These are phyloP conservation scores for Peronospora belbahrii DNA, from an alignment of 352 stramenopile genomes.

Conservation along the genomic window DNA sequence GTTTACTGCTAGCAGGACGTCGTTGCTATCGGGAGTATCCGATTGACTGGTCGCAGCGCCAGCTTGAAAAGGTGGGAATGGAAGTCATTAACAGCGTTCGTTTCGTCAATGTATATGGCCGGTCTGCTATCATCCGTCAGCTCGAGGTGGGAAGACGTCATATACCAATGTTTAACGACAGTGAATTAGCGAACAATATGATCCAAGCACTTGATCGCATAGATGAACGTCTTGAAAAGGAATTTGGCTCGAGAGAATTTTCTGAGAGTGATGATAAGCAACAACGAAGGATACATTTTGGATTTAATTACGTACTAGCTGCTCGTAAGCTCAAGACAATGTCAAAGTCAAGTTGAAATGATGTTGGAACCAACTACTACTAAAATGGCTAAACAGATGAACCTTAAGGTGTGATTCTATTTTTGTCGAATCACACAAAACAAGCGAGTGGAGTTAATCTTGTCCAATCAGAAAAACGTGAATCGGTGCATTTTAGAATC, in stretches of 20 bases:
- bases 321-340: slow-evolving; percentile 17
- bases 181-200: slow-evolving; percentile 28
- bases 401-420: too few species aligned
- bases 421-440: too few species aligned
- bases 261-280: slow-evolving; percentile 22
- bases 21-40: slow-evolving; percentile 89
- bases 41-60: slow-evolving; percentile 78
- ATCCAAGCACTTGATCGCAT: slow-evolving; percentile 53
- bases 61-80: slow-evolving; percentile 55
- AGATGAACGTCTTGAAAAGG: slow-evolving; percentile 24
- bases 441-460: too few species aligned
- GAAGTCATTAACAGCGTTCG: slow-evolving; percentile 41
- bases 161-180: slow-evolving; percentile 64
- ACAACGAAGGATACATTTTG: slow-evolving; percentile 48
- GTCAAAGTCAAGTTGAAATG: too few species aligned
- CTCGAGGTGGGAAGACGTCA: slow-evolving; percentile 85
- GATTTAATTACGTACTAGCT: slow-evolving; percentile 88
- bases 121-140: slow-evolving; percentile 80
- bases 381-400: too few species aligned
- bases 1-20: slow-evolving; percentile 81
- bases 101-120: slow-evolving; percentile 86
- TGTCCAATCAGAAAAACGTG: background rate
- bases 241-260: slow-evolving; percentile 23
- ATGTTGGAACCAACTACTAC: too few species aligned
- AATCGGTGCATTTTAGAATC: background rate